These are phyloP conservation scores for Breynia disticha DNA, from an alignment of 441 rosid species.

Conservation along the genomic window DNA sequence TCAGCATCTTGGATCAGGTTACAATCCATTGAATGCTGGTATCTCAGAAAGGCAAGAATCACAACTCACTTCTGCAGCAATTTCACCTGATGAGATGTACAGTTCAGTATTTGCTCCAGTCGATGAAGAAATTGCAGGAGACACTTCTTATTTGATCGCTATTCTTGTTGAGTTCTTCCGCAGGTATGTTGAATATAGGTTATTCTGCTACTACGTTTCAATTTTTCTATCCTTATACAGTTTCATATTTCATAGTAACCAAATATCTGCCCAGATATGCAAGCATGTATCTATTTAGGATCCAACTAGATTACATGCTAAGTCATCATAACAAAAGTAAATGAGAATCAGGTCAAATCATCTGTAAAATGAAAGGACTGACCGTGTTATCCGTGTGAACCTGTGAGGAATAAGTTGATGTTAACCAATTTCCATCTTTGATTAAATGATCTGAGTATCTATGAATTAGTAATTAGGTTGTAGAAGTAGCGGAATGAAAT, in stretches of 20 bases:
- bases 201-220: neutral
- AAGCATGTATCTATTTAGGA: too few relatives aligned
- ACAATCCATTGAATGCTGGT: constrained; percentile 38
- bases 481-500: too few relatives aligned
- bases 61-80: constrained; percentile 62
- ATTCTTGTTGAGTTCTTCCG: constrained; percentile 81
- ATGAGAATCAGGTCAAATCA: neutral
- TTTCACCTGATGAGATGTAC: constrained; percentile 93
- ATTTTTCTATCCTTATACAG: neutral
- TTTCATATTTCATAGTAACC: too few relatives aligned
- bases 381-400: too few relatives aligned
- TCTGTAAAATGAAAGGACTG: neutral
- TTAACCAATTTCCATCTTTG: too few relatives aligned
- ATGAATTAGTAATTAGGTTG: too few relatives aligned
- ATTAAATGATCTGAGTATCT: too few relatives aligned
- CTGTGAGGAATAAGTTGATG: too few relatives aligned
- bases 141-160: constrained; percentile 73
- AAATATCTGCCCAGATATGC: too few relatives aligned
- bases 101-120: constrained; percentile 73
- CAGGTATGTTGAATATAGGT: constrained; percentile 39
- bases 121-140: constrained; percentile 82
- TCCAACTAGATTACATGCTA: too few relatives aligned
- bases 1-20: constrained; percentile 30
- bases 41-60: constrained; percentile 53
- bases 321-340: neutral